A percentile compares a stretch with the other conserved stretches of the same genome.
phyloP scores from a whole-genome alignment of 2,329 filamentous ascomycete genomes.

The Ophiognomonia clavigignenti-juglandacearum region DNA sequence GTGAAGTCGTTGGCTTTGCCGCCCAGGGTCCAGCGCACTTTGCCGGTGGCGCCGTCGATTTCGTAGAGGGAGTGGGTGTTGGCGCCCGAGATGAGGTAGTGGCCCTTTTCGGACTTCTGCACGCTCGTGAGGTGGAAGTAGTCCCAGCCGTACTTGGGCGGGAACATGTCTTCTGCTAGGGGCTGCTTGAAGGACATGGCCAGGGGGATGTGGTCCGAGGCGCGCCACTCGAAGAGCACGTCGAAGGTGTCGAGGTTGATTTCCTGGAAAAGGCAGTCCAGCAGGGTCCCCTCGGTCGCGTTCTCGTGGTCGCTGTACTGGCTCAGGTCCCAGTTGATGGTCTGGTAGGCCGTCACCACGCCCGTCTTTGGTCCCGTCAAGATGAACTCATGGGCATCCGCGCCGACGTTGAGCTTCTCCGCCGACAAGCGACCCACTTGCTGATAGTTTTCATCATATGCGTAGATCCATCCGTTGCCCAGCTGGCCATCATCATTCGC shows the following conservation, averaged over 20 bases:
- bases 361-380: constrained; percentile 34
- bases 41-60: constrained; percentile 41
- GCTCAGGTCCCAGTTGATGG: constrained; percentile 19
- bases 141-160: constrained; percentile 35
- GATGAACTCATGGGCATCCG: constrained; percentile 31
- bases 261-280: constrained; percentile 35
- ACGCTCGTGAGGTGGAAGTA: constrained; percentile 54
- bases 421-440: constrained; percentile 7
- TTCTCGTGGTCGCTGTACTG: constrained; percentile 15
- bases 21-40: constrained; percentile 47
- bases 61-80: constrained; percentile 41
- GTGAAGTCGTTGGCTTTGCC: constrained; percentile 41
- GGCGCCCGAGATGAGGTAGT: constrained; percentile 49
- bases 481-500: background rate
- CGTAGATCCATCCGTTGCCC: constrained; percentile 4
- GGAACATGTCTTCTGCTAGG: background rate
- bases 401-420: background rate
- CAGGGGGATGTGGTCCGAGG: constrained; percentile 23
- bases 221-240: constrained; percentile 45
- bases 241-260: constrained; percentile 42
- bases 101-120: constrained; percentile 42
- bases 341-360: constrained; percentile 31
- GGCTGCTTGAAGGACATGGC: constrained; percentile 14
- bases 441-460: constrained; percentile 7
- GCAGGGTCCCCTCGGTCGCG: constrained; percentile 25